Evolutionary conservation across 2,329 filamentous ascomycete species (phyloP).

Genomic region (Aspergillus cejpii): DNA sequence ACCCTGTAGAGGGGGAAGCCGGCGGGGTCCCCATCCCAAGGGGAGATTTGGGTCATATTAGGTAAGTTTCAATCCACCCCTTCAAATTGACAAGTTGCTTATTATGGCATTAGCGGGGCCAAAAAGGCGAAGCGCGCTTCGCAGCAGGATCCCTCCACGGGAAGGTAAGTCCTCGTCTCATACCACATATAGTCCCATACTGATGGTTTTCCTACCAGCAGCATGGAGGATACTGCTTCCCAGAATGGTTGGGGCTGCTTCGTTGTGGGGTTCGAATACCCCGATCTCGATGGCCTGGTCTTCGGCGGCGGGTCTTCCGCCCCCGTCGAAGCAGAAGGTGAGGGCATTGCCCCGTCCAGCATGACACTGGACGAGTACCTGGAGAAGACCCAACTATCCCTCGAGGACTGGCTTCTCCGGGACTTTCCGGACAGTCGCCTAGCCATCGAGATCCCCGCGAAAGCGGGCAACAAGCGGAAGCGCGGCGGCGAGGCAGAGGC

Average conservation of each 20-base stretch:
- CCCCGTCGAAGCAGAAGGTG: not conserved
- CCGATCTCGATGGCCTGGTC: not conserved
- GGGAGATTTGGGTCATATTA: not conserved
- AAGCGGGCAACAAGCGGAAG: too few relatives aligned
- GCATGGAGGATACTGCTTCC: not conserved
- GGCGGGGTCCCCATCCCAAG: conserved; percentile 11
- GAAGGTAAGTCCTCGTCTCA: not conserved
- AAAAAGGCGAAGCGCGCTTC: not conserved
- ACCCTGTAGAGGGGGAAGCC: conserved; percentile 11
- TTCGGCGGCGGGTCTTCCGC: not conserved
- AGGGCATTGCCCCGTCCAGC: not conserved
- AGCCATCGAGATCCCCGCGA: too few relatives aligned
- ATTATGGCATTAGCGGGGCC: not conserved
- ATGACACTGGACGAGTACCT: conserved; percentile 1
- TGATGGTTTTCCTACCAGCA: not conserved
- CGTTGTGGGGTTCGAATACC: not conserved
- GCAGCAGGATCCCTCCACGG: not conserved
- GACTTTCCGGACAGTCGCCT: too few relatives aligned
- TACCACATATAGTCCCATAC: not conserved
- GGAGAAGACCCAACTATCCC: not conserved
- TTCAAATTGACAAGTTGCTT: not conserved
- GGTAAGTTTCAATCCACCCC: not conserved
- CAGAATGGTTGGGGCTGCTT: not conserved
- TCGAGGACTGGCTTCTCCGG: not conserved
- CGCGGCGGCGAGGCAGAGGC: too few relatives aligned